Base-by-base conservation (phyloP, 2,329 filamentous ascomycete species). In the Sordariomycetes sp. region DNA sequence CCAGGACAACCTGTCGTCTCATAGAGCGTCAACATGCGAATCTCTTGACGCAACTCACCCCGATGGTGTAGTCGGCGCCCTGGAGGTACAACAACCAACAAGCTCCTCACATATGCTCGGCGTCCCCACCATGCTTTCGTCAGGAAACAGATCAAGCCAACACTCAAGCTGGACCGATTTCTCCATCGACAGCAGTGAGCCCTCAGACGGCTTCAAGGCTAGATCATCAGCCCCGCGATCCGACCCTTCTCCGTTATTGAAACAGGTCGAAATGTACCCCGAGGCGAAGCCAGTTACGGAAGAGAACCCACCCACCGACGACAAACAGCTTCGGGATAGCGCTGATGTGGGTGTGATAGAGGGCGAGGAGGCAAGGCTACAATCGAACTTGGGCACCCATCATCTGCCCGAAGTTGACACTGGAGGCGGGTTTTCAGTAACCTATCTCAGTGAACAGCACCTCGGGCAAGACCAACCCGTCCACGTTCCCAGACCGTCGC, bases 151-250 rank as follows among this genome's bases (percentile, higher is more conserved):
- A 43, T 68, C 71, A 22, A 84, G 81, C 61, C 78, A 81, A 54
- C 76, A 79, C 58, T 82, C 81, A 1, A 72, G 75, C n/a, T 85
- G 81, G 81, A 84, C 81, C 28, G 81, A 85, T 64, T 78, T 80
- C 60, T 82, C 81, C 0, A 70, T 83, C 11, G 79, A 80, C 18
- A 83, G 79, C 59, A 74, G 71, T 22, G 77, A 80, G 60, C 57
- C 57, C 7, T 50, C 53, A 3, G 57, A 59, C 18, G 56, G 50
- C 2, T 18, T 34, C n/a, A 53, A 24, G 12, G 24, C 50, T 8
- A 34, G 50, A 22, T 54, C 37, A 5, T 58, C 56, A 37, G 37
- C 22, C 18, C 46, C 35, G n/a, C 50, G 51, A 10, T 20, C 46
- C n/a, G 56, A 54, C 22, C 50, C 50, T 20, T 48, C 56, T n/a